These are phyloP conservation scores for Aspergillus pseudoviridinutans DNA, from an alignment of 2,329 filamentous ascomycete genomes.

Conservation along the genomic window DNA sequence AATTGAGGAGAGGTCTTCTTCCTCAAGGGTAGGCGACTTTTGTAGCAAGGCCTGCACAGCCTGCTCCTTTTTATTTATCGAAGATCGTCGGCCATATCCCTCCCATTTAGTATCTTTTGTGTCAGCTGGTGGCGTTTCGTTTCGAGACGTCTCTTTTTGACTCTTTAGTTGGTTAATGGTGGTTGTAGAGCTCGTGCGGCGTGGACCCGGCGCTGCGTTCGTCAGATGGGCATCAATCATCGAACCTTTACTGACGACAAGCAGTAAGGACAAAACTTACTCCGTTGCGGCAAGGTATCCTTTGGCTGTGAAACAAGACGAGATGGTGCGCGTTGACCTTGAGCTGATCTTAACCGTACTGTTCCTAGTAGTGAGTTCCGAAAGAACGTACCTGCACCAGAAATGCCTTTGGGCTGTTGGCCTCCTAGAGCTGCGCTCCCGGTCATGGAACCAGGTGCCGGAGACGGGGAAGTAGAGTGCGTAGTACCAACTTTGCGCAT, in stretches of 20 bases:
- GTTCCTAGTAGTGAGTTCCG: not conserved
- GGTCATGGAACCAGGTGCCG: constrained; percentile 40
- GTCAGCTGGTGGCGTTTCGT: constrained; percentile 20
- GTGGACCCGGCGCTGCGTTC: constrained; percentile 13
- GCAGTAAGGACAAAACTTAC: constrained; percentile 13
- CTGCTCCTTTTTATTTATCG: constrained; percentile 23
- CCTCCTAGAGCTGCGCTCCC: constrained; percentile 38
- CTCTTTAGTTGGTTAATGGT: constrained; percentile 27
- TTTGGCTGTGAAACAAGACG: constrained; percentile 35
- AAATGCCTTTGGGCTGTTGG: constrained; percentile 30
- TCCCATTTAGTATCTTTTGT: constrained; percentile 23
- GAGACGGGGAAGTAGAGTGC: constrained; percentile 41
- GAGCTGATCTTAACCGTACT: constrained; percentile 2
- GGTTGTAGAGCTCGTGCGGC: constrained; percentile 29
- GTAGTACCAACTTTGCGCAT: constrained; percentile 62
- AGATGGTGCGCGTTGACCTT: constrained; percentile 38
- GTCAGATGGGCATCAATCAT: not conserved
- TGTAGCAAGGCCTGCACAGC: constrained; percentile 17
- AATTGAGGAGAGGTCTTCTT: constrained; percentile 32
- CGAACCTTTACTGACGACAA: not conserved
- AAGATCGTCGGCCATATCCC: constrained; percentile 17
- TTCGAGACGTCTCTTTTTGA: constrained; percentile 22
- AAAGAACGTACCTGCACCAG: constrained; percentile 26
- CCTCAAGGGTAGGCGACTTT: constrained; percentile 30
- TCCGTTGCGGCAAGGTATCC: constrained; percentile 25